Base-by-base conservation (phyloP, 176 grass and related monocot species). In the Zoysia japonica region DNA sequence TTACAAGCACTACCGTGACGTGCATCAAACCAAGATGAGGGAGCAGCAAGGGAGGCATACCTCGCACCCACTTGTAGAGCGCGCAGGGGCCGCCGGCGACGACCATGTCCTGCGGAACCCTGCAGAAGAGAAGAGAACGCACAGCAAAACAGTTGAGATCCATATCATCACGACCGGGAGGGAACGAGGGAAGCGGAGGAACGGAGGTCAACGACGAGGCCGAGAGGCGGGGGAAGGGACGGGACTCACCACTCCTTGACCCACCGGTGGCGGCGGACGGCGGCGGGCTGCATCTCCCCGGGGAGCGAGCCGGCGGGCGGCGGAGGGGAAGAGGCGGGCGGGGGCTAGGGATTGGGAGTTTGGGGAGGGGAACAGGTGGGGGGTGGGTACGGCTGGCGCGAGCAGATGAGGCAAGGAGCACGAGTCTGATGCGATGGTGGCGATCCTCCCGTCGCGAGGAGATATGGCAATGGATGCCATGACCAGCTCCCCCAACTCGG, bases 1-100 rank as follows among this genome's bases (percentile, higher is more conserved):
- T 17, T 59, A 20, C 39, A 49, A 9, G 9, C 5, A 49, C 48
- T 49, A 60, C 17, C 28, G 28, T 28, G 28, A 28, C 28, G 28
- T 28, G 49, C 62, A 42, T 15, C 46, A 36, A 56, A 62, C 20
- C 11, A 49, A 84, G 48, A 41, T 50, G 67, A 19, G 42, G 9
- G 69, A 35, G 15, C 36, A 75, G 37, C 66, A 46, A 11, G 47
- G 47, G 28, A 19, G 55, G 20, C 75, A 36, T 89, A 99, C 96
- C 96, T 87, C 89, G 77, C 65, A 99, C 88, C 92, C 96, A 99
- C 84, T 93, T 99, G 74, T 88, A 92, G 62, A 99, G 92, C n/a
- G 72, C 66, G 56, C 96, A 99, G 11, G 87, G 86, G 9, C 88
- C 96, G 61, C 96, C 96, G 4, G 84, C 83, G 80, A 91, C 48